These are phyloP conservation scores for Trichoderma atrobrunneum DNA, from an alignment of 2,329 filamentous ascomycete genomes.

Conservation along the genomic window DNA sequence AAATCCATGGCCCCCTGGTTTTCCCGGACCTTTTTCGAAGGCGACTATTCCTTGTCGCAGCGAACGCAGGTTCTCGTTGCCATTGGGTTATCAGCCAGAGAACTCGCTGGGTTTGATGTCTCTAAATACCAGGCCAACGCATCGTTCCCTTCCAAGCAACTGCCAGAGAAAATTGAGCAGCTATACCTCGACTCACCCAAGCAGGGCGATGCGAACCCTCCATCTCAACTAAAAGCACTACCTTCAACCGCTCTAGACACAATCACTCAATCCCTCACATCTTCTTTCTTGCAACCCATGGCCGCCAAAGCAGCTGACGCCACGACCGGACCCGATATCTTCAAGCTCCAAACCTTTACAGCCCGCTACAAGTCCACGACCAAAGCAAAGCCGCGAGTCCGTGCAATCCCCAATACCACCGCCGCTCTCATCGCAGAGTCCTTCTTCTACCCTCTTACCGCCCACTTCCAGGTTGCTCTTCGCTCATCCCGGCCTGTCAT, in stretches of 20 bases:
- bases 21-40: slow-evolving; percentile 80
- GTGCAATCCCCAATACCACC: slow-evolving; percentile 70
- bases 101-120: slow-evolving; percentile 73
- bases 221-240: slow-evolving; percentile 48
- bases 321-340: slow-evolving; percentile 71
- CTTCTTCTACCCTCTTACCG: slow-evolving; percentile 86
- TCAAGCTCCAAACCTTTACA: slow-evolving; percentile 89
- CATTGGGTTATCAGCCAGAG: slow-evolving; percentile 76
- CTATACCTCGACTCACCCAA: slow-evolving; percentile 54
- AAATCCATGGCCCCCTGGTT: slow-evolving; percentile 80
- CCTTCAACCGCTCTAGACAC: slow-evolving; percentile 61
- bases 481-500: slow-evolving; percentile 56
- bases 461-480: slow-evolving; percentile 69
- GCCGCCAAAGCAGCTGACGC: slow-evolving; percentile 79
- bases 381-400: slow-evolving; percentile 41
- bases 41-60: slow-evolving; percentile 86
- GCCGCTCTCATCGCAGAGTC: slow-evolving; percentile 69
- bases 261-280: slow-evolving; percentile 66
- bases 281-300: slow-evolving; percentile 74
- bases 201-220: slow-evolving; percentile 23
- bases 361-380: slow-evolving; percentile 46
- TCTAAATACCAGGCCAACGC: slow-evolving; percentile 49
- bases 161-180: slow-evolving; percentile 71
- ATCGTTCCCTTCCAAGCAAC: slow-evolving; percentile 75
- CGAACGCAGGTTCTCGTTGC: slow-evolving; percentile 77